Evolutionary conservation across 179 eudicot species (phyloP).

Genomic region (Monotropa hypopitys): DNA sequence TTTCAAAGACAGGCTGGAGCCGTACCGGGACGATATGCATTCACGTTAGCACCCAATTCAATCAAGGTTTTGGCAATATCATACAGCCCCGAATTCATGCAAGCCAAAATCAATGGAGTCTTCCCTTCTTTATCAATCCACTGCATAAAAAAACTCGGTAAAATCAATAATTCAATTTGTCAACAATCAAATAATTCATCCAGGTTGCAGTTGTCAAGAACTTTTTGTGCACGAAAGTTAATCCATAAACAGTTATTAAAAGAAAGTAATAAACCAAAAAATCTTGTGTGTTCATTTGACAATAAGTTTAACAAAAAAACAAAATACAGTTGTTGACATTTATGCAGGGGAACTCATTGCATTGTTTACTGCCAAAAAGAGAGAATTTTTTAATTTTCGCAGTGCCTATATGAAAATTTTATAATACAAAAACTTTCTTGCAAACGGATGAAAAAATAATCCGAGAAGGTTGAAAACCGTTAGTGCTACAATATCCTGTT

Average conservation of each 20-base stretch:
- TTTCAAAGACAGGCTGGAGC: not conserved
- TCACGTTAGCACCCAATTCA: slow-evolving; percentile 90
- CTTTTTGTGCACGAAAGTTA: not conserved
- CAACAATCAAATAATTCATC: not conserved
- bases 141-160: slow-evolving; percentile 28
- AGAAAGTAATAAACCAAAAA: not conserved
- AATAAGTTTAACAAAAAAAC: not conserved
- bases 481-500: too few relatives aligned
- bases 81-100: slow-evolving; percentile 45
- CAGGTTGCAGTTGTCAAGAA: not conserved
- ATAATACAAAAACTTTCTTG: too few relatives aligned
- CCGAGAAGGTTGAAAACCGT: not conserved
- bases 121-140: slow-evolving; percentile 78
- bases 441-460: not conserved
- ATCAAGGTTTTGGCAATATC: slow-evolving; percentile 70
- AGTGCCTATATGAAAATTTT: too few relatives aligned
- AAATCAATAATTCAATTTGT: not conserved
- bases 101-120: slow-evolving; percentile 69
- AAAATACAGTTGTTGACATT: not conserved
- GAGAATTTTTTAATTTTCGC: too few relatives aligned
- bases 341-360: too few relatives aligned
- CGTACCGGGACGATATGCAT: slow-evolving; percentile 78
- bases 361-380: too few relatives aligned
- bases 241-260: not conserved
- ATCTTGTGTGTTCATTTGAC: not conserved